These are phyloP conservation scores for Lepidium africanum DNA, from an alignment of 345 rosid genomes.

Conservation along the genomic window DNA sequence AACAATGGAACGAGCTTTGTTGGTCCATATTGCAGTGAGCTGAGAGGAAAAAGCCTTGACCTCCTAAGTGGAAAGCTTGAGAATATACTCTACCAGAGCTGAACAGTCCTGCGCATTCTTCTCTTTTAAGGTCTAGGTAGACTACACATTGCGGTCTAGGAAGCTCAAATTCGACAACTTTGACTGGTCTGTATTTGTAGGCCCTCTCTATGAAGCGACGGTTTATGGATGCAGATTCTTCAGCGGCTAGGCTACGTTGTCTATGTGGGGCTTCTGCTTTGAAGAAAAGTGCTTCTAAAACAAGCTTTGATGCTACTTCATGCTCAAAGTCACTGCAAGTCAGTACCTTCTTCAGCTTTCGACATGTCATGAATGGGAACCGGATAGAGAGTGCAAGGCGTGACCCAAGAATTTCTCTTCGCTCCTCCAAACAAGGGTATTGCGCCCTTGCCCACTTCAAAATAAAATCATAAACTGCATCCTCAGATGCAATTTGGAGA, in stretches of 20 bases:
- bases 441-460: conserved; percentile 80
- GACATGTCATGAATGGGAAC: conserved; percentile 88
- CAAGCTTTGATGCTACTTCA: conserved; percentile 76
- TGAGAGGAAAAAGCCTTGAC: conserved; percentile 93
- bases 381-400: conserved; percentile 80
- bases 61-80: conserved; percentile 96
- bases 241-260: conserved; percentile 67
- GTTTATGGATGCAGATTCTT: conserved; percentile 53
- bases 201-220: conserved; percentile 80
- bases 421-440: conserved; percentile 58
- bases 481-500: conserved; percentile 94
- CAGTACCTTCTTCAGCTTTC: conserved; percentile 86
- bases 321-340: conserved; percentile 80
- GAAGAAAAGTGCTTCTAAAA: conserved; percentile 90
- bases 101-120: conserved; percentile 69
- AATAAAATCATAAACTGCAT: conserved; percentile 82
- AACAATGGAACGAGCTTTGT: conserved; percentile 86
- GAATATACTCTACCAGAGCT: conserved; percentile 88
- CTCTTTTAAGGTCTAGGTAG: conserved; percentile 79
- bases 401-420: conserved; percentile 67
- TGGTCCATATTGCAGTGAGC: conserved; percentile 99
- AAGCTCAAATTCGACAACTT: conserved; percentile 85
- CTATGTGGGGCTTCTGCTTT: conserved; percentile 92
- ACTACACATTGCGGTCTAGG: conserved; percentile 90
- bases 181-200: conserved; percentile 90